Base-by-base conservation (phyloP, 2,329 filamentous ascomycete species). In the Talaromyces sp. region DNA sequence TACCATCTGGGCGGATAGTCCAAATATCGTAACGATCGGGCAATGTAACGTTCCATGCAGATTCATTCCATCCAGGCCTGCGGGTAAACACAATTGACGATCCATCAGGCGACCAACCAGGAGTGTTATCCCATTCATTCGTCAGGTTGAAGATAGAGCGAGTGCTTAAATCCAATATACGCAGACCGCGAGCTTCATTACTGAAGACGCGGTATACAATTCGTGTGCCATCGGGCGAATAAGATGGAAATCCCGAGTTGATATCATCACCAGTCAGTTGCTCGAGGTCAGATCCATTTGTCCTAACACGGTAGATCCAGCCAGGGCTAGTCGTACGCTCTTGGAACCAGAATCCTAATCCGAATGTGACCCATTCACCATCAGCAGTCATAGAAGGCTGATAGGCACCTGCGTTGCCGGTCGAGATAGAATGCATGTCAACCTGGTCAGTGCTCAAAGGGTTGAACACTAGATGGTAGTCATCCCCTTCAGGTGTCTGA, bases 71-170 rank as follows among this genome's bases (percentile, higher is more conserved):
- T 45, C 45, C 57, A 19, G 43, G 44, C 10, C 60, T 60, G n/a
- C 61, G 57, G 5, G 58, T 62, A 40, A 63, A 63, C 0, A 60
- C 42, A 11, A 58, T 49, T 8, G 52, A 46, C 30, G 55, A 44
- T 3, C 58, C 55, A 27, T 57, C 50, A 1, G 56, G 58, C 5
- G 58, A 58, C 27, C 50, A 62, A 37, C 46, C 45, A 7, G 58
- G 61, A 9, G 52, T 14, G n/a, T 62, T 62, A 35, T 62, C 53
- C 49, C 55, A 55, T 6, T 44, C 55, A 0, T 45, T 43, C 5
- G 55, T 60, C n/a, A 63, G 46, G 9, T 24, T 22, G 17, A 50
- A 33, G 0, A 44, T 53, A 13, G 54, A 50, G 4, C 50, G 35
- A 10, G 50, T 58, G 5, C 47, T 47, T 1, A 60, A 47, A 22